A percentile compares a stretch with the other conserved stretches of the same genome.
Evolutionary conservation across 164 flowering plant species (phyloP).

Genomic region (Stephania japonica): DNA sequence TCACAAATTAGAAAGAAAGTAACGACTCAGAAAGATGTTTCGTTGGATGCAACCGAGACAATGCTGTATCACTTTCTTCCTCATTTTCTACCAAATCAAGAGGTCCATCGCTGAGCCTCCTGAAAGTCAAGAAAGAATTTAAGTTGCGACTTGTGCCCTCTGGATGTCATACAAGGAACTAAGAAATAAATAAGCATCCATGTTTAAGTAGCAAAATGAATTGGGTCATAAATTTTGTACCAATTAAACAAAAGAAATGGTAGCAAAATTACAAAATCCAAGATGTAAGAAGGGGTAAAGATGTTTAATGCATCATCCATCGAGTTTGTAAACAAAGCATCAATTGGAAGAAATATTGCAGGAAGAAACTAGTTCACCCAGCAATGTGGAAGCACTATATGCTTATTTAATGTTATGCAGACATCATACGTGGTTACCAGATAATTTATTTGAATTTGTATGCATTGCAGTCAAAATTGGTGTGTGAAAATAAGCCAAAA

Average conservation of each 20-base stretch:
- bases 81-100: slow-evolving; percentile 44
- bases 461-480: no score
- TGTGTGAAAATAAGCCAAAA: no score
- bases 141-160: not conserved
- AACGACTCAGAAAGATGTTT: slow-evolving; percentile 34
- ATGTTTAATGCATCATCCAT: not conserved
- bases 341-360: no score
- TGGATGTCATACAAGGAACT: not conserved
- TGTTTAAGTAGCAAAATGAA: not conserved
- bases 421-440: no score
- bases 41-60: slow-evolving; percentile 36
- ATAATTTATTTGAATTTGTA: no score
- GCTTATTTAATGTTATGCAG: no score
- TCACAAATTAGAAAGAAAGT: slow-evolving; percentile 36
- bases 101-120: slow-evolving; percentile 33
- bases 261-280: not conserved
- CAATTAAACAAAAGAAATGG: not conserved
- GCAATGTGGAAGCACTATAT: no score
- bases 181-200: not conserved
- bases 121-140: slow-evolving; percentile 16
- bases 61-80: slow-evolving; percentile 52
- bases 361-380: no score
- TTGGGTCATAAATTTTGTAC: not conserved
- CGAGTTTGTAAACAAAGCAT: no score
- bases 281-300: not conserved